Evolutionary conservation across 2,329 filamentous ascomycete species (phyloP), one percentile per base, ranked within the genome.

Genomic region (Exophiala lecanii-corni): DNA sequence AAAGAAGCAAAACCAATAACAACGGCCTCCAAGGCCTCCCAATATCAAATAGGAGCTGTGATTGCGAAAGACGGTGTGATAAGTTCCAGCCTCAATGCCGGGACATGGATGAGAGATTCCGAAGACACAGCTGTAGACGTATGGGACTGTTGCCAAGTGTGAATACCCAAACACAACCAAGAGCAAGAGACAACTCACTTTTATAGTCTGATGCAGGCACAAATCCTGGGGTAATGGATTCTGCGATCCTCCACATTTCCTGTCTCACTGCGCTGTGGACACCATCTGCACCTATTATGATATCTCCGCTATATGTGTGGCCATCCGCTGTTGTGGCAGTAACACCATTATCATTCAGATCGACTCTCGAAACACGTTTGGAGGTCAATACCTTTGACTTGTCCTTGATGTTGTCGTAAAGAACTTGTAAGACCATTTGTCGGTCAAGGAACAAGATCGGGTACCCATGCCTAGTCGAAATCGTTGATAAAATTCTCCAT

Each of bases 251-350:
- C 58, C 57, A 59, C 56, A 71, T 63, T 26, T 62, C 56, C 5
- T 43, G 41, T 12, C 66, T 57, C 4, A 61, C 59, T 18, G 46
- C 56, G 49, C 65, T 69, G 44, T 67, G 63, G 2, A 64, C 62
- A 15, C 69, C 69, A 45, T 72, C 69, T 10, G 66, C 64, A 5
- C 67, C 69, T 15, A 70, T 54, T 5, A 69, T 45, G 13, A 72
- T 51, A 46, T 64, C 56, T 0, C 63, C 67, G 0, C 49, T n/a
- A 46, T 63, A 62, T 1, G 49, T 31, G 0, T 54, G 55, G 4
- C 65, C 65, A 43, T 69, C 64, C 2, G 48, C 50, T 17, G 62
- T 63, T 7, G 48, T 49, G 7, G 66, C 61, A 2, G 42, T 47
- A 1, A 62, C 62, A 2, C 57, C 58, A 5, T 51, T 30, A 10